A percentile compares a stretch with the other conserved stretches of the same genome.
Conservation (phyloP, 441 rosid genomes). For the Pelargonium fulgidum region DNA sequence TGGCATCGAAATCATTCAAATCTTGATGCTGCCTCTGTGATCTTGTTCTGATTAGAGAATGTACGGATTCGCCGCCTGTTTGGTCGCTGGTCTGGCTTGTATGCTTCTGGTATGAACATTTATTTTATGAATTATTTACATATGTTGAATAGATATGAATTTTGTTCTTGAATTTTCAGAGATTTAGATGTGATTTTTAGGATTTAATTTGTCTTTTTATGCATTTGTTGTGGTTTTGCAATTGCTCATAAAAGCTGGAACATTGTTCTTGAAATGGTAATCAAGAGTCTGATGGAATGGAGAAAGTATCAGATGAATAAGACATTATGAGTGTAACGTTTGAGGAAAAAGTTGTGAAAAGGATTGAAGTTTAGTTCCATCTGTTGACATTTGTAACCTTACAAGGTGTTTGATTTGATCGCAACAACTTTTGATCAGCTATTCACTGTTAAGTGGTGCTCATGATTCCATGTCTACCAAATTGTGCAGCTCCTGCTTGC, state of each 20-base stretch:
- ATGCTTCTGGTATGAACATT: constrained; percentile 46
- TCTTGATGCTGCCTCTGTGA: not conserved
- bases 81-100: constrained; percentile 50
- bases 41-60: constrained; percentile 42
- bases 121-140: constrained; percentile 7
- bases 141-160: not conserved
- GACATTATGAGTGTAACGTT: not conserved
- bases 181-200: not conserved
- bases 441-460: not conserved
- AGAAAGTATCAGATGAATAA: not conserved
- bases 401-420: too few relatives aligned
- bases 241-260: not conserved
- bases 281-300: not conserved
- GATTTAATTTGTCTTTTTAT: not conserved
- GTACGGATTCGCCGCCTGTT: constrained; percentile 59
- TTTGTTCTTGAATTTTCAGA: not conserved
- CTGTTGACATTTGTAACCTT: not conserved
- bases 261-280: not conserved
- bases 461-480: not conserved
- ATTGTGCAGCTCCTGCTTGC: too few relatives aligned
- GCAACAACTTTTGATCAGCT: not conserved
- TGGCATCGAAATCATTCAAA: constrained; percentile 5
- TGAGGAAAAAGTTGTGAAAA: not conserved
- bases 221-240: not conserved
- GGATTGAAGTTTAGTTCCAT: constrained; percentile 1